Evolutionary conservation across 2,329 filamentous ascomycete genomes (phyloP), one percentile per base, ranked within the genome.

Genomic region (Biscogniauxia mediterranea): DNA sequence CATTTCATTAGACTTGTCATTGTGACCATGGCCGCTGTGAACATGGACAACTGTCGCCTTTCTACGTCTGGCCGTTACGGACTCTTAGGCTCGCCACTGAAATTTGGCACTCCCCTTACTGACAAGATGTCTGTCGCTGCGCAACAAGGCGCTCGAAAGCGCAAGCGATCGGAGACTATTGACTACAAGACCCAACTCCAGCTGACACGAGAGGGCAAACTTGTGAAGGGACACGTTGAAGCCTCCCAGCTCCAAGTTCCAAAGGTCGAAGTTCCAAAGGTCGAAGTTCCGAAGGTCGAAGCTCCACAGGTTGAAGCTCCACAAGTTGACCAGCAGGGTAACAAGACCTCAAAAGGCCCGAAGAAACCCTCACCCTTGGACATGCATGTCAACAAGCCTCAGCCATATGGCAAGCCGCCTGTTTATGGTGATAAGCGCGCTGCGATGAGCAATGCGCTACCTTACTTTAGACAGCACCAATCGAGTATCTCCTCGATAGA

Each of bases 401-500:
- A 46, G 11, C 50, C 61, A 1, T 38, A 46, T 20, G 64, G 60
- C 4, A 15, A 26, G 1, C 84, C 85, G 6, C 73, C 76, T 11
- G 81, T 86, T 0, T 89, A 85, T 84, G 80, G 86, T 0, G 76
- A 83, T 5, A 75, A 75, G 42, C 81, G 89, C 3, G 83, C 86
- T 60, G 82, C 83, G 15, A 75, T 92, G 0, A 89, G 85, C 65
- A 86, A 91, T 67, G 81, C 86, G 0, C 69, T 91, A 0, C 80
- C 82, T 0, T 89, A 86, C 73, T 91, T 85, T 72, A 83, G 80
- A 15, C 76, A 83, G 1, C 85, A 85, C 46, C 85, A 92, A 66
- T 80, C 84, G 1, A 86, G 85, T 5, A 77, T 81, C 3, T 86
- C 92, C 58, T 77, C 78, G 0, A 77, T 74, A 0, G 74, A 80